Base-by-base conservation (phyloP, 495 filamentous ascomycete species). In the Penicillium angulare region DNA sequence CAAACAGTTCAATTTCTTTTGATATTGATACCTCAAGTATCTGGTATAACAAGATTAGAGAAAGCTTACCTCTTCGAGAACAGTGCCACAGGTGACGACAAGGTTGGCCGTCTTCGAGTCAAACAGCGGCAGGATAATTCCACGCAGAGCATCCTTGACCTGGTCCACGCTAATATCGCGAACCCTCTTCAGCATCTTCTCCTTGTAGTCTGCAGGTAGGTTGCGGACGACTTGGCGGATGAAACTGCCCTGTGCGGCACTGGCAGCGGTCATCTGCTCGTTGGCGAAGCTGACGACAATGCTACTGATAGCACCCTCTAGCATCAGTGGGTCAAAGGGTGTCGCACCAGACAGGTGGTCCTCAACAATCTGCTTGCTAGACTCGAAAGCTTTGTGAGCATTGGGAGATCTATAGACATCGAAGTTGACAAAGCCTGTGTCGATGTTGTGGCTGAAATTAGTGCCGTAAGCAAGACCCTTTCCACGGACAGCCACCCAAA, bases 401-500 rank as follows among this genome's bases (percentile, higher is more conserved):
- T 96, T 87, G 0, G 93, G 92, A 6, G 91, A 92, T 18, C 92
- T 84, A 73, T 92, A 96, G 36, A 97, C 86, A 44, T 80, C 78
- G 66, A 91, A 92, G 50, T 84, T 82, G 41, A 96, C 68, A 45
- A 88, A 84, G 22, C 95, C 92, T 7, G 80, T 83, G 49, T 93
- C 88, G 33, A 88, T 72, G 54, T 88, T 84, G 50, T 84, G 82
- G 12, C 71, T 76, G 61, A 97, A 95, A 54, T 73, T 79, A 8
- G 86, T 85, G 13, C 90, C 89, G 64, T 99, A 99, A 1, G 92
- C 93, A 22, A 97, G 79, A 22, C 93, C 95, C 39, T 85, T 90
- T 34, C 93, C 93, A 32, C 93, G 90, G 43, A 96, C 85, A 2
- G 89, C 89, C 51, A 84, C 84, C 91, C 92, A 97, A 18, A 98